Base-by-base conservation (phyloP, 139 green algal species). In the Tetraselmis striata region DNA sequence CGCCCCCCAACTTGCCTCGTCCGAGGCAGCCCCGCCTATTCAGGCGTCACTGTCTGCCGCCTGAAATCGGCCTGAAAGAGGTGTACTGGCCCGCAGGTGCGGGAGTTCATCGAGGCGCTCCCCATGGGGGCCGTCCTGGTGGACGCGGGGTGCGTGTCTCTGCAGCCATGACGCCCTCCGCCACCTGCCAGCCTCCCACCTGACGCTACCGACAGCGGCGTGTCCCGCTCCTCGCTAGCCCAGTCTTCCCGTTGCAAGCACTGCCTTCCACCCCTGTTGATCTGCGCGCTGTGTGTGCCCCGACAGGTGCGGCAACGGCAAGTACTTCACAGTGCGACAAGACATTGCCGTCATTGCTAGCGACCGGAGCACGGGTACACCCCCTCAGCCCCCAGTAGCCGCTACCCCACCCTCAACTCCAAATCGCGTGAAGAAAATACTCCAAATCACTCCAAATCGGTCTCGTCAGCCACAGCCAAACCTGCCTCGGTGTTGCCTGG, bases 221-320 rank as follows among this genome's bases (percentile, higher is more conserved):
- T 67, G 18, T 5, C 45, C 18, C 18, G 18, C 45, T 67, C 45
- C 45, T 67, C 11, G 11, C 18, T 18, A 25, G 45, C 45, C 45
- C 45, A 67, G 5, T 25, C 18, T 67, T 67, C 11, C 18, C 18
- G 11, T 25, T 18, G 18, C 45, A n/a, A n/a, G n/a, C n/a, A n/a
- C 45, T 18, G 18, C 45, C 45, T 18, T 18, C 45, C 5, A 67
- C 45, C 45, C 45, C 45, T 25, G 18, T 67, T 67, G 45, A 67
- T 18, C 45, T 18, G 5, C 45, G 18, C n/a, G n/a, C n/a, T n/a
- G n/a, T n/a, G n/a, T n/a, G n/a, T n/a, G 18, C 45, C 18, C 45
- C 18, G 5, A 25, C 45, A 67, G 45, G 18, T 67, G 96, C 84
- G 97, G 97, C 76, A 99, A 99, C 85, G 97, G 97, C 59, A 99